Evolutionary conservation across 208 protist species (phyloP).

Genomic region (Eutreptiella sp.): DNA sequence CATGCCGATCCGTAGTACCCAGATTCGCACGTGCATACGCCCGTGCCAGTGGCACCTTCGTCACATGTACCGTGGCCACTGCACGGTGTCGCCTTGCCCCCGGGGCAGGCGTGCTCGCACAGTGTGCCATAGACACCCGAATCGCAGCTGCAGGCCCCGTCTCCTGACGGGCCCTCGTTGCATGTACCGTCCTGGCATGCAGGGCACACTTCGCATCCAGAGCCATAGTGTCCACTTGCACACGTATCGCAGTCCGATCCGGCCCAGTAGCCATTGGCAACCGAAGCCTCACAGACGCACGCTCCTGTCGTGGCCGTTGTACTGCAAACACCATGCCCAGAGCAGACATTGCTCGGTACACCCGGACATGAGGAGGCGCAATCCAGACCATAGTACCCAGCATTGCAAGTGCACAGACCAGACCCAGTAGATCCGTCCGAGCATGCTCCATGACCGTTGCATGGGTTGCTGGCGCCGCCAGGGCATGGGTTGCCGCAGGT

Average conservation of each 20-base stretch:
- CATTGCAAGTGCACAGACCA: conserved; percentile 16
- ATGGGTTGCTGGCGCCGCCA: neutral
- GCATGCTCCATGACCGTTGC: conserved; percentile 5
- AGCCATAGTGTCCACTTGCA: conserved; percentile 14
- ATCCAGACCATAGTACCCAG: neutral
- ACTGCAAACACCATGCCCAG: conserved; percentile 2
- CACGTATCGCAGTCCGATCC: conserved; percentile 22
- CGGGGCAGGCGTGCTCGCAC: no score
- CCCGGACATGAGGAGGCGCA: neutral
- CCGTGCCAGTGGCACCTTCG: conserved; percentile 16
- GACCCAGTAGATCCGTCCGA: conserved; percentile 2
- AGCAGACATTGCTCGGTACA: neutral
- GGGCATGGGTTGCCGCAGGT: neutral
- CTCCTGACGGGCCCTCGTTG: conserved; percentile 13
- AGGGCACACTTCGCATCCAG: conserved; percentile 11
- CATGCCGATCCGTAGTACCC: conserved; percentile 24
- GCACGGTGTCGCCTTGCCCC: no score
- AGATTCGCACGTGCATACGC: conserved; percentile 21
- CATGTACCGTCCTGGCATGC: conserved; percentile 16
- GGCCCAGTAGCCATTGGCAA: conserved; percentile 17
- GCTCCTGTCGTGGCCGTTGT: conserved; percentile 1
- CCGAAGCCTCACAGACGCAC: conserved; percentile 13
- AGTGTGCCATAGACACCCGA: no score
- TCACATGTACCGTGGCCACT: conserved; percentile 16
- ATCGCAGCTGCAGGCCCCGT: conserved; percentile 37